These are phyloP conservation scores for Exidia glandulosa DNA, from an alignment of 768 basidiomycete genomes.

Conservation along the genomic window DNA sequence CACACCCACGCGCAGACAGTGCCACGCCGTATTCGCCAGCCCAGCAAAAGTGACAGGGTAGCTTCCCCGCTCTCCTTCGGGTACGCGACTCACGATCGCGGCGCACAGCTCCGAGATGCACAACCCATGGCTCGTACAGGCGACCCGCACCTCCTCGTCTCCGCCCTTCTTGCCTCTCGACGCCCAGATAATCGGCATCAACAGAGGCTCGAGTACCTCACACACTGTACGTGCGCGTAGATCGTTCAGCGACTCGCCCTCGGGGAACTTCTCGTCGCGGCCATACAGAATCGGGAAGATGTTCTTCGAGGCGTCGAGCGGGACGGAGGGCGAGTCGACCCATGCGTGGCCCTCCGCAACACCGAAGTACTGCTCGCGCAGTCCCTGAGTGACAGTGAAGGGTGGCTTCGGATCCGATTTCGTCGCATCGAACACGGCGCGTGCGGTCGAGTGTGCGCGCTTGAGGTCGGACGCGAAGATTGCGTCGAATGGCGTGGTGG, in stretches of 20 bases:
- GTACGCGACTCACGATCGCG: not conserved
- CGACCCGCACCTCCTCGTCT: conserved; percentile 21
- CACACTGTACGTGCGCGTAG: conserved; percentile 42
- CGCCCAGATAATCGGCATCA: conserved; percentile 43
- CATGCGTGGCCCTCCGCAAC: conserved; percentile 55
- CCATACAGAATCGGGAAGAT: conserved; percentile 39
- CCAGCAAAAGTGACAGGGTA: not conserved
- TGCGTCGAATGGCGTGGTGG: conserved; percentile 35
- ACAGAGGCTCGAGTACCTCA: conserved; percentile 34
- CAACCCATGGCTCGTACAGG: conserved; percentile 65
- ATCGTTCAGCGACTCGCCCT: conserved; percentile 62
- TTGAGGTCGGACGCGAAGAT: conserved; percentile 59
- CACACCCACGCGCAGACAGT: not conserved
- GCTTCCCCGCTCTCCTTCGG: not conserved
- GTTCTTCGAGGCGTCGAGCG: conserved; percentile 14
- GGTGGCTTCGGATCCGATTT: conserved; percentile 30
- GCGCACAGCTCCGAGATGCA: conserved; percentile 40
- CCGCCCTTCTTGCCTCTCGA: conserved; percentile 14
- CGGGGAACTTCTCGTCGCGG: conserved; percentile 47
- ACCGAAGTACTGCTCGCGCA: conserved; percentile 65
- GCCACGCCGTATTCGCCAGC: not conserved
- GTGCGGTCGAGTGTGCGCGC: conserved; percentile 52
- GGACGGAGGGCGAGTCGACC: conserved; percentile 16
- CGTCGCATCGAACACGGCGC: conserved; percentile 41
- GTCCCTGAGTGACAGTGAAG: conserved; percentile 35